phyloP scores from a whole-genome alignment of 73 alveolate species.

The Tetrahymena thermophila region DNA sequence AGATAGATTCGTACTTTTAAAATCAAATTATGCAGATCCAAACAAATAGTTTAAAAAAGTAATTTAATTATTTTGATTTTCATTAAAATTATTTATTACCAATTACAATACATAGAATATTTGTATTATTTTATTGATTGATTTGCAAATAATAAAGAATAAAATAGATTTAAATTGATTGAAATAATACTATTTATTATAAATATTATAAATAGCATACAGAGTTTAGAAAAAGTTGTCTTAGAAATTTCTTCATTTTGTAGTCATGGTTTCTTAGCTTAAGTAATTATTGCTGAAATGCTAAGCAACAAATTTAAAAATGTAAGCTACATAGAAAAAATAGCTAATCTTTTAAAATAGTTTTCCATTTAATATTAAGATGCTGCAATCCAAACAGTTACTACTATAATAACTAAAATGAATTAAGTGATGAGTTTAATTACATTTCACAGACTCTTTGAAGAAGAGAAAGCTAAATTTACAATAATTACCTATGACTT shows the following conservation, averaged over 20 bases:
- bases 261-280: background rate
- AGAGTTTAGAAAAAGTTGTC: background rate
- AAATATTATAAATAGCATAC: background rate
- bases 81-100: background rate
- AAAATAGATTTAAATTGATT: too few relatives aligned
- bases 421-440: background rate
- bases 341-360: background rate
- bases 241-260: background rate
- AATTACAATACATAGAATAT: background rate
- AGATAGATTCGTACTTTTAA: background rate
- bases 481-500: background rate
- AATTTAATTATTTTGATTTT: background rate
- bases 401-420: background rate
- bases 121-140: too few relatives aligned
- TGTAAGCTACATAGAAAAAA: background rate
- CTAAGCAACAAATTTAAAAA: background rate
- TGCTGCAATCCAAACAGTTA: background rate
- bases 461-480: background rate
- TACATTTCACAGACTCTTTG: background rate
- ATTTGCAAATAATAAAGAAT: too few relatives aligned
- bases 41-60: background rate
- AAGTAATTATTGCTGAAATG: background rate
- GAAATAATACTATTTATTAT: too few relatives aligned
- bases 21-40: background rate
- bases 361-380: background rate